Evolutionary conservation across 176 grass and related monocot genomes (phyloP).

Genomic region (Metroxylon sagu): DNA sequence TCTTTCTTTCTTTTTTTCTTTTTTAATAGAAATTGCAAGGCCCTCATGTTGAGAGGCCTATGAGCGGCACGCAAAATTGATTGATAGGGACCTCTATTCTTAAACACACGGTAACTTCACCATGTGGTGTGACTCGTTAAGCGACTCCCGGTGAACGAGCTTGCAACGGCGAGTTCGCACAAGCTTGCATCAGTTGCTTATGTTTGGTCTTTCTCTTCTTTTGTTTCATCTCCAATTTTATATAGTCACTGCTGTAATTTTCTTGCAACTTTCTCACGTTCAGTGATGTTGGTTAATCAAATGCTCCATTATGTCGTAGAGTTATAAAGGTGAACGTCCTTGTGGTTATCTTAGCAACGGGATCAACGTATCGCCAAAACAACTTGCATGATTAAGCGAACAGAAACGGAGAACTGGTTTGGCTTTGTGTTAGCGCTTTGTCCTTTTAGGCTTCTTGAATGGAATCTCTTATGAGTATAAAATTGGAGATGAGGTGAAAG

Average conservation of each 20-base stretch:
- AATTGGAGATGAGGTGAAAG: constrained; percentile 34
- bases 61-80: background rate
- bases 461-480: constrained; percentile 13
- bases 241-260: too few species aligned
- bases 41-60: background rate
- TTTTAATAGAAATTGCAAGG: background rate
- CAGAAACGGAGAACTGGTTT: background rate
- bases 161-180: too few species aligned
- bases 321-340: background rate
- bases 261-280: too few species aligned
- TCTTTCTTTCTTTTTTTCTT: too few species aligned
- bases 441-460: constrained; percentile 1
- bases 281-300: too few species aligned
- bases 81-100: background rate
- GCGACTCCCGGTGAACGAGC: background rate
- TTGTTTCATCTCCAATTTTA: too few species aligned
- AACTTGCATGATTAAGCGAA: background rate
- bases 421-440: background rate
- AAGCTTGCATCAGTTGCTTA: too few species aligned
- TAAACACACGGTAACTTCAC: background rate
- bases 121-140: background rate
- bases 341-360: constrained; percentile 1
- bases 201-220: too few species aligned
- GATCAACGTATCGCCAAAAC: background rate
- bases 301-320: too few species aligned